phyloP scores from a whole-genome alignment of 225 moss, liverwort and hornwort genomes.

The Straminergon stramineum region DNA sequence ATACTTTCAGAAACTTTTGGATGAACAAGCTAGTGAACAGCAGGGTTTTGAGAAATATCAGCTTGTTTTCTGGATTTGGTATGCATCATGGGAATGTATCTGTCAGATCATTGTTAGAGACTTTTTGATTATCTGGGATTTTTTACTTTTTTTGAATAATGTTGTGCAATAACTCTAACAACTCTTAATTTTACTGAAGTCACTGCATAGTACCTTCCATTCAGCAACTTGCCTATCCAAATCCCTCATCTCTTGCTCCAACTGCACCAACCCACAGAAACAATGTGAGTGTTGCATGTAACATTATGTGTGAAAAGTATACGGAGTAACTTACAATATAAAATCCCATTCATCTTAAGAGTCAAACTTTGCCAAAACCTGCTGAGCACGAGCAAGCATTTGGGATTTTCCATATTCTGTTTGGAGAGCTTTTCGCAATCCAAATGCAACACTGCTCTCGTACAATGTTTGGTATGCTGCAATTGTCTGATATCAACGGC shows the following conservation, averaged over 20 bases:
- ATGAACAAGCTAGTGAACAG: not conserved
- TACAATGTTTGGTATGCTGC: conserved; percentile 87
- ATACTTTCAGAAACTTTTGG: not conserved
- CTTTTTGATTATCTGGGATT: not conserved
- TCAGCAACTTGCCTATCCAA: conserved; percentile 74
- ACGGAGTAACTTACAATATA: no score
- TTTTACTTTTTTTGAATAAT: no score
- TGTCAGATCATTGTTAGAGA: no score
- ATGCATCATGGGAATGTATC: not conserved
- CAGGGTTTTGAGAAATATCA: not conserved
- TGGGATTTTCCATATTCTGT: conserved; percentile 84
- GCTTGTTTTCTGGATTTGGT: not conserved
- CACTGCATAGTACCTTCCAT: conserved; percentile 58
- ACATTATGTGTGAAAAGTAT: not conserved
- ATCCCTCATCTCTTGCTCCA: conserved; percentile 69
- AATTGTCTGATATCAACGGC: conserved; percentile 52
- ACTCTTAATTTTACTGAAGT: not conserved
- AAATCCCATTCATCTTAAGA: not conserved
- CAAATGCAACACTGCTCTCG: conserved; percentile 89
- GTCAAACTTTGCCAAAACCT: conserved; percentile 17
- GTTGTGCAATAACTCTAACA: not conserved
- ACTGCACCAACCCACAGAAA: conserved; percentile 13
- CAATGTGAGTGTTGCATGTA: not conserved
- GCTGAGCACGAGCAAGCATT: conserved; percentile 51
- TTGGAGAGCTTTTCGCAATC: conserved; percentile 80